Base-by-base conservation (phyloP, 2,329 filamentous ascomycete genomes). In the Colletotrichum chrysophilum region DNA sequence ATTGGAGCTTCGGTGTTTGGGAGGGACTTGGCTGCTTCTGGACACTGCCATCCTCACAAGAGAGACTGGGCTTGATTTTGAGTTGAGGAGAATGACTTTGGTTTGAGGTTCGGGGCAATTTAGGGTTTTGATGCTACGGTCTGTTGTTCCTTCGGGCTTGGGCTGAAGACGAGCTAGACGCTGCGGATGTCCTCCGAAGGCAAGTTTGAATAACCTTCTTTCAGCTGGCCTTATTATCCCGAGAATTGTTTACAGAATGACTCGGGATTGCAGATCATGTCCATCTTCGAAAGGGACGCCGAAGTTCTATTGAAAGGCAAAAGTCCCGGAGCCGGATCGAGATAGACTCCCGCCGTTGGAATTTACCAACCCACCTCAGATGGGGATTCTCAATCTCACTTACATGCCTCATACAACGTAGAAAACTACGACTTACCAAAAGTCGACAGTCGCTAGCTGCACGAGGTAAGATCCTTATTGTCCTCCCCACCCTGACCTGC, bases 11-110 rank as follows among this genome's bases (percentile, higher is more conserved):
- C 48, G 58, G 66, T 16, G 12, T n/a, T 61, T 12, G 18, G 60
- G 32, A 16, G 30, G 6, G 36, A 28, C 38, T 60, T 69, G 66
- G 32, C 52, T 60, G 32, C 32, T 48, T 60, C 52, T 30, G 65
- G 55, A 32, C 52, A 58, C 21, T 18, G 4, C 3, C 24, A 58
- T 30, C 10, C 6, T 52, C 43, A 21, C 0, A 52, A 21, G 43
- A 4, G 3, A 52, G 3, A 52, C 10, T 0, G 5, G n/a, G n/a
- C n/a, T 52, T 52, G 43, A 52, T 21, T 52, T 58, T 28, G 55
- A 28, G 55, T 58, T 21, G 24, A 28, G 26, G n/a, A 26, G 6
- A 3, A 12, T 18, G 55, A 4, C 10, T 21, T 52, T 52, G 13
- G 43, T 21, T 52, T 7, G 43, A 52, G n/a, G 43, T 13, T 52